Conservation (phyloP, 495 filamentous ascomycete species). For the Neurospora tetraspora region DNA sequence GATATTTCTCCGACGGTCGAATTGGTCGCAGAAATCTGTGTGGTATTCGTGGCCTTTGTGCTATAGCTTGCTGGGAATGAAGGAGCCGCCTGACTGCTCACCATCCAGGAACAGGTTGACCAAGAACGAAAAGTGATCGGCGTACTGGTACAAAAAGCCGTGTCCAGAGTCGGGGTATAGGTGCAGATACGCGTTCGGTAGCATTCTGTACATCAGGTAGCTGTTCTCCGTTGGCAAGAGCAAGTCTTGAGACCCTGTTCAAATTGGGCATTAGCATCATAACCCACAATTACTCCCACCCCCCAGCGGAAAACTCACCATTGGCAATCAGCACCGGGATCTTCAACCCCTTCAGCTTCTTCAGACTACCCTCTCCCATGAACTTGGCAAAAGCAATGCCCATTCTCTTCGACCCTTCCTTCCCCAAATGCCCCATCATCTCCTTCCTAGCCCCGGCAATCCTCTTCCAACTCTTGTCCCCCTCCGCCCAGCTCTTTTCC, state of each 20-base stretch:
- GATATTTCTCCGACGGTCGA: not conserved
- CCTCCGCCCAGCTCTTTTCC: conserved; percentile 10
- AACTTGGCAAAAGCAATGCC: conserved; percentile 12
- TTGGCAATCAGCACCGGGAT: conserved; percentile 26
- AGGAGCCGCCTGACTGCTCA: not conserved
- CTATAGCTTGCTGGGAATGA: not conserved
- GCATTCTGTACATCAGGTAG: conserved; percentile 5
- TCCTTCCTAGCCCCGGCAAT: conserved; percentile 4
- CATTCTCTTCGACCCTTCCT: conserved; percentile 17
- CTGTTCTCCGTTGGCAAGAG: conserved; percentile 18
- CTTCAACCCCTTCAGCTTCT: conserved; percentile 17
- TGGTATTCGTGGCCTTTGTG: not conserved
- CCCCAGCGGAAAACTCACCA: conserved; percentile 10
- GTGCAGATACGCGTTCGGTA: conserved; percentile 14
- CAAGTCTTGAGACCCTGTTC: conserved; percentile 13
- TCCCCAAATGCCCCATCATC: conserved; percentile 8
- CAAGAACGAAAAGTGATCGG: conserved; percentile 12
- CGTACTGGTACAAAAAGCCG: conserved; percentile 20
- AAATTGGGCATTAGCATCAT: not conserved
- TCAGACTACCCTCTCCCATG: conserved; percentile 14
- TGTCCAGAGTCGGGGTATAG: conserved; percentile 19
- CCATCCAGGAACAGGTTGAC: conserved; percentile 13
- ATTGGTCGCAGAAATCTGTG: not conserved
- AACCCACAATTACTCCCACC: not conserved
- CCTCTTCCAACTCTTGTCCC: conserved; percentile 14